phyloP scores from a whole-genome alignment of 2,329 filamentous ascomycete species.

The Pseudopithomyces maydicus region DNA sequence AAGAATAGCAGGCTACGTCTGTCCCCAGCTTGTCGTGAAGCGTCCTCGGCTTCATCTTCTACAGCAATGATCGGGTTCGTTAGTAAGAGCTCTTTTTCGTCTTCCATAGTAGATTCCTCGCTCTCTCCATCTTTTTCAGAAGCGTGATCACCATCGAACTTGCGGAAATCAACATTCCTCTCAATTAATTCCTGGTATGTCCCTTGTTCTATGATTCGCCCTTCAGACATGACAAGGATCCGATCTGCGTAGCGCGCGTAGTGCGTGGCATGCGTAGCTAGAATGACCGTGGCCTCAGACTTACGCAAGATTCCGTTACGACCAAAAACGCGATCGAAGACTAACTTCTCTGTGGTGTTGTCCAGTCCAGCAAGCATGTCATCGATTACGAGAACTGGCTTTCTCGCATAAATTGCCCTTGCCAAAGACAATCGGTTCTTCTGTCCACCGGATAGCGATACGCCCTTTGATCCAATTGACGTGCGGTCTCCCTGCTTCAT shows the following conservation, averaged over 20 bases:
- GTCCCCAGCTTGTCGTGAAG: constrained; percentile 14
- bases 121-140: background rate
- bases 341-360: constrained; percentile 49
- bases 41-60: constrained; percentile 5
- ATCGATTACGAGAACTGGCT: constrained; percentile 51
- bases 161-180: constrained; percentile 9
- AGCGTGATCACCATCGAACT: background rate
- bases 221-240: constrained; percentile 14
- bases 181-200: constrained; percentile 12
- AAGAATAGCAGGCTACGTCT: constrained; percentile 16
- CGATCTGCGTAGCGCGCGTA: constrained; percentile 14
- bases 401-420: constrained; percentile 54
- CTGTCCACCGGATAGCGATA: constrained; percentile 55
- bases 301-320: constrained; percentile 47
- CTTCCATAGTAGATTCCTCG: background rate
- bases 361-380: constrained; percentile 56
- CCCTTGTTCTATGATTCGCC: constrained; percentile 10
- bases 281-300: constrained; percentile 22
- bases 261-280: constrained; percentile 18
- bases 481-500: constrained; percentile 38
- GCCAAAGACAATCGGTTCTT: constrained; percentile 52
- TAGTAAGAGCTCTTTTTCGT: background rate
- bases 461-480: constrained; percentile 53
- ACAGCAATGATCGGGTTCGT: background rate
- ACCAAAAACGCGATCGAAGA: constrained; percentile 52